phyloP scores from a whole-genome alignment of 139 green algal genomes.

The Yamagishiella unicocca region DNA sequence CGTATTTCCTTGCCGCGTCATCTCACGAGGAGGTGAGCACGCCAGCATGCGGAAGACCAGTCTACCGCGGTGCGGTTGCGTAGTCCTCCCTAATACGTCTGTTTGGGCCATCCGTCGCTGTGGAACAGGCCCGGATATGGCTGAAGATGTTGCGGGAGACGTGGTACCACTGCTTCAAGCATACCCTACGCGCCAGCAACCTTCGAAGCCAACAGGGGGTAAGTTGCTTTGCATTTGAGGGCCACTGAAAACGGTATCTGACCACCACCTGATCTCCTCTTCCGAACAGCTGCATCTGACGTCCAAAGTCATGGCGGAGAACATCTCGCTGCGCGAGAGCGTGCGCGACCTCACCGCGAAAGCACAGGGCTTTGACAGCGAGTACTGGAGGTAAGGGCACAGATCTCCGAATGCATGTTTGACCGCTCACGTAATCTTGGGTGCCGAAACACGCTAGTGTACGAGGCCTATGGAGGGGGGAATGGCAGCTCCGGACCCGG shows the following conservation, averaged over 20 bases:
- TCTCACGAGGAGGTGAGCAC: conserved; percentile 58
- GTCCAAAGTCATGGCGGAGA: conserved; percentile 57
- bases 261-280: background rate
- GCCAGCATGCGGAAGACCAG: too few relatives aligned
- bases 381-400: conserved; percentile 58
- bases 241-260: too few relatives aligned
- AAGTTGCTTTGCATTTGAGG: too few relatives aligned
- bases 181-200: conserved; percentile 67
- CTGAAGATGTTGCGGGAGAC: conserved; percentile 67
- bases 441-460: too few relatives aligned
- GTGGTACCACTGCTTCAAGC: conserved; percentile 80
- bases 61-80: too few relatives aligned
- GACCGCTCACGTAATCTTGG: too few relatives aligned
- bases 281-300: conserved; percentile 47
- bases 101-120: background rate
- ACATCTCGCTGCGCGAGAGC: conserved; percentile 60
- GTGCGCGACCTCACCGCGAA: conserved; percentile 43
- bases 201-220: conserved; percentile 19
- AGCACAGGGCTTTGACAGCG: conserved; percentile 52
- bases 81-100: background rate
- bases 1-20: conserved; percentile 72
- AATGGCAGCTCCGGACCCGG: too few relatives aligned
- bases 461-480: too few relatives aligned
- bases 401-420: too few relatives aligned
- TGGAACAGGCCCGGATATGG: conserved; percentile 65